Evolutionary conservation across 805 yeast species (phyloP).

Genomic region (Barnettozyma siamensis): DNA sequence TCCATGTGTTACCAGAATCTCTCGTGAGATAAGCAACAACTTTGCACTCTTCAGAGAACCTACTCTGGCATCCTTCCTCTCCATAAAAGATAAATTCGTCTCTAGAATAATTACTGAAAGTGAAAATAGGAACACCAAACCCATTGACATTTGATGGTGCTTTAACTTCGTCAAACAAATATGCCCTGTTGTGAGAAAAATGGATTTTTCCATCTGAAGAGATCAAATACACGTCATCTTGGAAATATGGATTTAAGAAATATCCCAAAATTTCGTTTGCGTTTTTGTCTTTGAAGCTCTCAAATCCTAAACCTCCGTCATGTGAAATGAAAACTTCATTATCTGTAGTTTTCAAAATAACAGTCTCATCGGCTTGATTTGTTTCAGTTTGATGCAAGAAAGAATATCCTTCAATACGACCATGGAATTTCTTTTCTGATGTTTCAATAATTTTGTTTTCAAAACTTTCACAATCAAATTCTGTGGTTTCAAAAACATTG

Average conservation of each 20-base stretch:
- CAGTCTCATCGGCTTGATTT: conserved; percentile 48
- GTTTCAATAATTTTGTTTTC: conserved; percentile 25
- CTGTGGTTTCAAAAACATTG: conserved; percentile 9
- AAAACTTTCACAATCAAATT: conserved; percentile 18
- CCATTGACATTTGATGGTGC: conserved; percentile 42
- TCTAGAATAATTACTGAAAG: conserved; percentile 53
- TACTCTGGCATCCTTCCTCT: conserved; percentile 42
- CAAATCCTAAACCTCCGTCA: conserved; percentile 32
- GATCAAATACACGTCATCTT: conserved; percentile 36
- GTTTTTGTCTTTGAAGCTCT: conserved; percentile 7
- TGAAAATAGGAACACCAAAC: conserved; percentile 40
- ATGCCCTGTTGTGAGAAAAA: conserved; percentile 66
- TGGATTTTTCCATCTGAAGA: conserved; percentile 28
- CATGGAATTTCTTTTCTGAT: conserved; percentile 40
- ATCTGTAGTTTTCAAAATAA: conserved; percentile 52
- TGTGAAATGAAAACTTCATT: conserved; percentile 56
- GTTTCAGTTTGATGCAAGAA: conserved; percentile 42
- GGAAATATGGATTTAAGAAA: conserved; percentile 50
- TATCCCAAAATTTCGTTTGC: conserved; percentile 41
- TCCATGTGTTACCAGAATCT: conserved; percentile 63
- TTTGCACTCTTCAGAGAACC: conserved; percentile 36
- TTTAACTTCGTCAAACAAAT: conserved; percentile 31
- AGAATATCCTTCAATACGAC: conserved; percentile 45
- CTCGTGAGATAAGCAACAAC: conserved; percentile 53
- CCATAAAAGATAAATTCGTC: conserved; percentile 65